Conservation (phyloP, 306 rosid genomes). For the Cicer pinnatifidum region DNA sequence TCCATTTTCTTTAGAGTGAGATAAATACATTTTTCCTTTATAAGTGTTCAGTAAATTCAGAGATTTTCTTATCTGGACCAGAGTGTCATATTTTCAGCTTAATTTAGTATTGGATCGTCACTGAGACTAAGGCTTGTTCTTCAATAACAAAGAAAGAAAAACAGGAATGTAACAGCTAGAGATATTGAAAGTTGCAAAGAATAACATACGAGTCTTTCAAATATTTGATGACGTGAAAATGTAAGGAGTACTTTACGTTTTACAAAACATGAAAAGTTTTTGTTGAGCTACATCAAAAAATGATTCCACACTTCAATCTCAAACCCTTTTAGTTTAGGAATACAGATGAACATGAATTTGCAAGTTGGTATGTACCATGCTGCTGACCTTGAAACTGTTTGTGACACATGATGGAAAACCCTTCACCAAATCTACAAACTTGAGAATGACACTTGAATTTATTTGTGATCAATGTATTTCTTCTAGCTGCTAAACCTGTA, state of each 20-base stretch:
- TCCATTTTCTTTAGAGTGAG: too few relatives aligned
- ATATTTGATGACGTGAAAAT: conserved; percentile 8
- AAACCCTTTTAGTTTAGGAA: conserved; percentile 55
- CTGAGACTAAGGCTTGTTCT: too few relatives aligned
- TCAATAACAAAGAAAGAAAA: background rate
- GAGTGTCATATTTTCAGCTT: too few relatives aligned
- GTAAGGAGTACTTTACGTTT: conserved; percentile 6
- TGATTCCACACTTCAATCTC: background rate
- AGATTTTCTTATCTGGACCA: too few relatives aligned
- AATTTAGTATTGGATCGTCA: too few relatives aligned
- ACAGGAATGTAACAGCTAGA: background rate
- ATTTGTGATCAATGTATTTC: conserved; percentile 50
- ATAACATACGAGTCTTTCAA: background rate
- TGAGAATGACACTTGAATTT: conserved; percentile 52
- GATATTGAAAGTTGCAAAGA: conserved; percentile 17
- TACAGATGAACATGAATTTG: conserved; percentile 60
- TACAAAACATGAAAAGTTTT: conserved; percentile 28
- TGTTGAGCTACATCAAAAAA: conserved; percentile 27
- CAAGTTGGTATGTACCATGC: conserved; percentile 52
- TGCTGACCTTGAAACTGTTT: conserved; percentile 63
- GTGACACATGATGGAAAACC: conserved; percentile 57
- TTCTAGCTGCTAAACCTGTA: conserved; percentile 52
- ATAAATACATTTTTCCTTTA: too few relatives aligned
- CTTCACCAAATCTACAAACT: conserved; percentile 58
- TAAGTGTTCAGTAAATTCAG: too few relatives aligned